Base-by-base conservation (phyloP, 2,329 filamentous ascomycete genomes). In the Botrytis fabae region DNA sequence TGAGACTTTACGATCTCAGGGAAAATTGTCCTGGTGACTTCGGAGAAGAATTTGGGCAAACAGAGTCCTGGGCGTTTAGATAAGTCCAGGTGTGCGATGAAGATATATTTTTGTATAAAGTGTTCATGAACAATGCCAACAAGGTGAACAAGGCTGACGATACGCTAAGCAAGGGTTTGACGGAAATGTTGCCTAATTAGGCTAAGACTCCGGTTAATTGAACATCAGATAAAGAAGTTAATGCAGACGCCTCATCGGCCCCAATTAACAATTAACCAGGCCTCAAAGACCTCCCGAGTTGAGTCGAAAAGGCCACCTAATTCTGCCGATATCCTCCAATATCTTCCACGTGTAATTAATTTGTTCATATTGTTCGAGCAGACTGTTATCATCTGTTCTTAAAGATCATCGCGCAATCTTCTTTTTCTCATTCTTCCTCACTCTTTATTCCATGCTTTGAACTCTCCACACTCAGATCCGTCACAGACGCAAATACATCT, bases 281-380 rank as follows among this genome's bases (percentile, higher is more conserved):
- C 66, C 25, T 62, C n/a, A 61, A 70, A 48, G 35, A 46, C 69
- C 32, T 40, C 44, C 38, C 40, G 25, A 72, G 63, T 28, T 32
- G 22, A 51, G 42, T 51, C 46, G 69, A 71, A 72, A 71, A 72
- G 70, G 70, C 70, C 70, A 72, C 63, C 38, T 72, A 72, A 72
- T 63, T 54, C 66, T 69, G 38, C 65, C 51, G 18, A 68, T 62
- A 44, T 70, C 68, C 6, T 71, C 44, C 10, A 54, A 59, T 61
- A 35, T 57, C 51, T 48, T 44, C 54, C 51, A 70, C 59, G 44
- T 70, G 69, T 70, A 70, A 63, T 69, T 35, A 35, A 46, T 61
- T 48, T 32, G 22, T 46, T 48, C 28, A 46, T 61, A 62, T 44
- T 51, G 32, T 57, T 57, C 51, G 28, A 38, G 38, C 38, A 38